phyloP scores from a whole-genome alignment of 2,329 filamentous ascomycete species.

The Ilyonectria sp. region DNA sequence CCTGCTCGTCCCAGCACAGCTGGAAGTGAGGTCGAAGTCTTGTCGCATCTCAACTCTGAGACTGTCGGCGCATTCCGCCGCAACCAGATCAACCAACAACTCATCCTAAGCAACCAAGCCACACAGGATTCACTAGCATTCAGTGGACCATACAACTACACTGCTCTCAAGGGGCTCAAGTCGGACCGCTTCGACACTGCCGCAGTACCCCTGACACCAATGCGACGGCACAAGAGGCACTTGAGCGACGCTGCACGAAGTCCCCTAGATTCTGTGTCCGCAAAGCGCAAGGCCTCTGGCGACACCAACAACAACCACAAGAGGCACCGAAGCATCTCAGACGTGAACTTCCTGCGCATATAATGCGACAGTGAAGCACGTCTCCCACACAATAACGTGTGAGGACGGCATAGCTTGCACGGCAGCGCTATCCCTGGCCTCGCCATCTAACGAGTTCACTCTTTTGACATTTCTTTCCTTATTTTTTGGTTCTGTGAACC shows the following conservation, averaged over 20 bases:
- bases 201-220: conserved; percentile 77
- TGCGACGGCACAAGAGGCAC: conserved; percentile 70
- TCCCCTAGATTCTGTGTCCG: conserved; percentile 63
- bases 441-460: conserved; percentile 43
- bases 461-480: conserved; percentile 40
- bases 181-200: conserved; percentile 77
- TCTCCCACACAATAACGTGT: conserved; percentile 54
- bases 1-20: conserved; percentile 66
- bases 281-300: conserved; percentile 70
- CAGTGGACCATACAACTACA: conserved; percentile 72
- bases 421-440: conserved; percentile 61
- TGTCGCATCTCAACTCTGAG: conserved; percentile 75
- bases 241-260: conserved; percentile 63
- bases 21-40: conserved; percentile 62
- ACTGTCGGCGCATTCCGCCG: conserved; percentile 85
- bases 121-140: conserved; percentile 75
- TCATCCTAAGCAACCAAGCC: conserved; percentile 73
- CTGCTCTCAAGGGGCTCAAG: conserved; percentile 75
- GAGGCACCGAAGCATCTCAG: conserved; percentile 72
- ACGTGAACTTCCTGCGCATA: conserved; percentile 65
- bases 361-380: conserved; percentile 48
- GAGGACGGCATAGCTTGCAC: conserved; percentile 61
- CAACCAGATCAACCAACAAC: conserved; percentile 74
- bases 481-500: conserved; percentile 38
- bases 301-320: conserved; percentile 65